Base-by-base conservation (phyloP, 495 filamentous ascomycete genomes). In the Chaetomidium leptoderma region DNA sequence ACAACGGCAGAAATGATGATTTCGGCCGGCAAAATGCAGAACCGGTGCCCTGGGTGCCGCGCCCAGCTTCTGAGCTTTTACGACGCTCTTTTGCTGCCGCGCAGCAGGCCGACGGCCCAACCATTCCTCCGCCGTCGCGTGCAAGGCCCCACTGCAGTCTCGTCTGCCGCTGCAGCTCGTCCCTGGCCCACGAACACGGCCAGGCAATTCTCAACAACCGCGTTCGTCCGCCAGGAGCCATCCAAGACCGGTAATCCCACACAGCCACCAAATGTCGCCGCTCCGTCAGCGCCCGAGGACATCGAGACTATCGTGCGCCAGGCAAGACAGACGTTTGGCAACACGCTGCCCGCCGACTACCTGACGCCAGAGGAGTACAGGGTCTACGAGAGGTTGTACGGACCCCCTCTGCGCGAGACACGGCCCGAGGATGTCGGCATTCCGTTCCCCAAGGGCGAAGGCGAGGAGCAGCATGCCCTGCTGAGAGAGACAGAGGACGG, bases 341-440 rank as follows among this genome's bases (percentile, higher is more conserved):
- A 93, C 61, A 83, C 77, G 2, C 71, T 97, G 10, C 93, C 93
- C 0, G 79, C 84, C n/a, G 85, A 80, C 16, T 80, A 87, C 55
- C 68, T 98, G 43, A 80, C 81, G 16, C 76, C 78, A 5, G 78
- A 85, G 29, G 92, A 95, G 66, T 85, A 87, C 44, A 72, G 73
- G 39, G 65, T 96, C 2, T 97, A 96, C 66, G 84, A 86, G 55
- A 79, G 90, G 56, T 72, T 96, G 10, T 97, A 91, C 72, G 93
- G 92, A 1, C 79, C 74, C 60, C 90, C 80, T 24, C 67, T 79
- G 60, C 76, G 76, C 48, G 80, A 80, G 39, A 83, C 82, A 7
- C 69, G 61, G 30, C 74, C 78, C 9, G 80, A 81, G 36, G 85
- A 89, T 69, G 72, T 84, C 6, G 79, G 74, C 11, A 76, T 81